Conservation (phyloP, 23 red algal genomes). For the Gracilaria gracilis region DNA sequence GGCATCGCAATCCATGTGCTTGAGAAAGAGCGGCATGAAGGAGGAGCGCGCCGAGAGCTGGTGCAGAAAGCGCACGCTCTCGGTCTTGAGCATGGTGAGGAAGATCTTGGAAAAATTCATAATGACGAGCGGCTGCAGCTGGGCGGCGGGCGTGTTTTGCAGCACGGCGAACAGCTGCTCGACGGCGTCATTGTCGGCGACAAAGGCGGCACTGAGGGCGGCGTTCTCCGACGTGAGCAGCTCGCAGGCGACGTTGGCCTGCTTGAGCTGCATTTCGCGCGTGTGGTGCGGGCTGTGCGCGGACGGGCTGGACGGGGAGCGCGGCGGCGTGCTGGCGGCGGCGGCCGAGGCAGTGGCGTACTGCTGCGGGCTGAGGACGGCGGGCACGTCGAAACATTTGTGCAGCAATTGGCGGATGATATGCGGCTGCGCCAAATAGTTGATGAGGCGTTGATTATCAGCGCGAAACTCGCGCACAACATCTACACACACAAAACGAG, state of each 20-base stretch:
- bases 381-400: slow-evolving; percentile 37
- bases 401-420: slow-evolving; percentile 36
- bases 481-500: slow-evolving; percentile 17
- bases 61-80: slow-evolving; percentile 15
- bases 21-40: slow-evolving; percentile 66
- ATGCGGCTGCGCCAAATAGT: slow-evolving; percentile 39
- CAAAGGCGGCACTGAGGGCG: slow-evolving; percentile 33
- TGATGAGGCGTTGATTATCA: slow-evolving; percentile 75
- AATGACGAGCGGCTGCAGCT: slow-evolving; percentile 42
- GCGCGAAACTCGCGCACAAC: slow-evolving; percentile 66
- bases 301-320: slow-evolving; percentile 22
- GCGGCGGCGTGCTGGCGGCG: not conserved
- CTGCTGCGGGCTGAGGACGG: not conserved
- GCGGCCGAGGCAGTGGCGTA: not conserved
- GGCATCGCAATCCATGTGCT: slow-evolving; percentile 64
- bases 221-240: slow-evolving; percentile 67
- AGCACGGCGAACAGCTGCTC: slow-evolving; percentile 37
- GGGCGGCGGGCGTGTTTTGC: slow-evolving; percentile 18
- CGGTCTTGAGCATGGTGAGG: slow-evolving; percentile 52
- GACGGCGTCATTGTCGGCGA: slow-evolving; percentile 16
- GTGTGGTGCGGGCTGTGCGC: not conserved
- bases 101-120: slow-evolving; percentile 75
- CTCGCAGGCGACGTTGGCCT: slow-evolving; percentile 74
- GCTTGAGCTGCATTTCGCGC: slow-evolving; percentile 59
- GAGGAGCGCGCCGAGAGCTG: slow-evolving; percentile 31